Evolutionary conservation across 2,329 filamentous ascomycete species (phyloP).

Genomic region (Furcasterigmium furcatum): DNA sequence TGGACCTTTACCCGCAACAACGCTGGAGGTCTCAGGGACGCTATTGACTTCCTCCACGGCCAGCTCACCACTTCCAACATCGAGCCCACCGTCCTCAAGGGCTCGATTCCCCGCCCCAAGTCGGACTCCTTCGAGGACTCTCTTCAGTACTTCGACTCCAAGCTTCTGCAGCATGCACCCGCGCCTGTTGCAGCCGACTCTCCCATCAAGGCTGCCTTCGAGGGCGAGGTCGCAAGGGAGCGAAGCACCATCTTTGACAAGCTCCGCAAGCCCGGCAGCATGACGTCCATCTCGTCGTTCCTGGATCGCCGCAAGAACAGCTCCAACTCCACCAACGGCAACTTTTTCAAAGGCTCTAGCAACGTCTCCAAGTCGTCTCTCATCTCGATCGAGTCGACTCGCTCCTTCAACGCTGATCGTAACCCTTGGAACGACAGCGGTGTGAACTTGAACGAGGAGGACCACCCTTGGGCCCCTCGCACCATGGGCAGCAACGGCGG

Average conservation of each 20-base stretch:
- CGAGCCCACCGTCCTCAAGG: slow-evolving; percentile 84
- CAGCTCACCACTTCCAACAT: slow-evolving; percentile 84
- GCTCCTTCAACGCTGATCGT: slow-evolving; percentile 85
- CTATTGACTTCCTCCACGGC: slow-evolving; percentile 88
- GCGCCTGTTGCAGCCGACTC: slow-evolving; percentile 79
- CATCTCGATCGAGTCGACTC: slow-evolving; percentile 91
- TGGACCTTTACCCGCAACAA: slow-evolving; percentile 96
- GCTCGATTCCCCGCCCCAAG: slow-evolving; percentile 95
- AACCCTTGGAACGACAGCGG: slow-evolving; percentile 99
- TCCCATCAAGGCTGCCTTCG: slow-evolving; percentile 81
- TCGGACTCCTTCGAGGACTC: slow-evolving; percentile 98
- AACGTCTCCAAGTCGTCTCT: slow-evolving; percentile 94
- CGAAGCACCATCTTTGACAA: slow-evolving; percentile 85
- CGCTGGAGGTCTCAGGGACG: slow-evolving; percentile 89
- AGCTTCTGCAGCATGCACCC: slow-evolving; percentile 89
- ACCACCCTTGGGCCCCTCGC: slow-evolving; percentile 63
- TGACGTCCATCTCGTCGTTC: slow-evolving; percentile 93
- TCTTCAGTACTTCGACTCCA: slow-evolving; percentile 94
- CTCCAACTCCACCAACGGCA: slow-evolving; percentile 74
- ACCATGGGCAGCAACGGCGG: slow-evolving; percentile 58
- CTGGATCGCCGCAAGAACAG: slow-evolving; percentile 94
- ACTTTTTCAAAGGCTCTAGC: slow-evolving; percentile 88
- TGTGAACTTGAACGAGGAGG: slow-evolving; percentile 89
- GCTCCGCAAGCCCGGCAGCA: slow-evolving; percentile 90
- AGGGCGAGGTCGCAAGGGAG: slow-evolving; percentile 75